Percentiles rank a stretch among this genome's conserved stretches.
Conservation (phyloP, 768 basidiomycete genomes). For the Crucibulum laeve region DNA sequence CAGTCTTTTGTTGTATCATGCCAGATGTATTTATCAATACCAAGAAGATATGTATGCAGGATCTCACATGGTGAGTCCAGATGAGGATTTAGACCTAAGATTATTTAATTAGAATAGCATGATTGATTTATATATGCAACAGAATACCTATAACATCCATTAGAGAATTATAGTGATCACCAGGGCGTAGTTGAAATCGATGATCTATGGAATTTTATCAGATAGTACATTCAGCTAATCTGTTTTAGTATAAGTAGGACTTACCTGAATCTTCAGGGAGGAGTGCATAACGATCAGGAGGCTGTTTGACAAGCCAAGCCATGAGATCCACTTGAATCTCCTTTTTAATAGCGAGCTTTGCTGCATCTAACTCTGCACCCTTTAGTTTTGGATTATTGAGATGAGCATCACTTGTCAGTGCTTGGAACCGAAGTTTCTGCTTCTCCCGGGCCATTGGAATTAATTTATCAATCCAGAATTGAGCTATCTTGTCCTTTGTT, state of each 20-base stretch:
- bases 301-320: constrained; percentile 16
- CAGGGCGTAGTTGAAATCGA: too few relatives aligned
- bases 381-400: constrained; percentile 2
- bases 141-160: constrained; percentile 13
- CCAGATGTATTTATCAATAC: constrained; percentile 31
- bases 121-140: constrained; percentile 3
- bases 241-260: too few relatives aligned
- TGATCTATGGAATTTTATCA: too few relatives aligned
- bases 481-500: constrained; percentile 23
- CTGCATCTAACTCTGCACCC: constrained; percentile 3
- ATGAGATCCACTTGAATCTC: constrained; percentile 14
- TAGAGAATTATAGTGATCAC: too few relatives aligned
- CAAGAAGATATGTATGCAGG: constrained; percentile 30
- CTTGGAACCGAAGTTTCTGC: not conserved
- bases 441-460: constrained; percentile 4
- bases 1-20: constrained; percentile 15
- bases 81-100: constrained; percentile 26
- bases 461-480: constrained; percentile 18
- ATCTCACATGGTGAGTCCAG: constrained; percentile 31
- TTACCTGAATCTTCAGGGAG: too few relatives aligned
- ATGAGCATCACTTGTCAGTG: not conserved
- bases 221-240: constrained; percentile 4
- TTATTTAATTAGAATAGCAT: not conserved
- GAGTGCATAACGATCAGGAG: constrained; percentile 3
- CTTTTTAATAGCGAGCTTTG: constrained; percentile 7